Evolutionary conservation across 768 basidiomycete genomes (phyloP), one percentile per base, ranked within the genome.

Genomic region (Leccinum imitatum): DNA sequence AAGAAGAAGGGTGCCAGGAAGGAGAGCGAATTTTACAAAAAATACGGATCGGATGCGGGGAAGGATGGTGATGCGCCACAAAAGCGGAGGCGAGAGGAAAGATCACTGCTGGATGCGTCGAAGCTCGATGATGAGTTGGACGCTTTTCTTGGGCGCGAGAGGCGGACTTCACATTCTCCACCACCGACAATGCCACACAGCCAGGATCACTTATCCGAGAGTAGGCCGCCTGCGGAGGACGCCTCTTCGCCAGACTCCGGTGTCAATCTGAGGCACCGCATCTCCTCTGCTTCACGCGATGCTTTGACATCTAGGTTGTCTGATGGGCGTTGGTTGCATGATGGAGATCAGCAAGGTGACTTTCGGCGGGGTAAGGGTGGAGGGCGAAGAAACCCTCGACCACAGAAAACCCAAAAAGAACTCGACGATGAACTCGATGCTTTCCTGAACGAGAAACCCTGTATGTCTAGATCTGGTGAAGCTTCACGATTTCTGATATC

Each of bases 401-500:
- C 79, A 23, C 79, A 71, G 59, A 85, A 84, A 72, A 89, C 84
- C 1, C 86, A 86, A 69, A 83, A 89, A 73, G 90, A 93, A 65
- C 77, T 94, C 39, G 91, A 94, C 63, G 90, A 87, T 53, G 91
- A 94, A 67, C 76, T 93, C 51, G 91, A 93, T 33, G 87, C 87
- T 15, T 93, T 93, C 73, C 71, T 90, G 63, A 84, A 83, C 27
- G 78, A 80, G 63, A 78, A 78, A 64, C 73, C 78, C 59, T 80
- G 66, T 65, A 41, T 57, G 63, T 62, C 30, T 15, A 3, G 15
- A 23, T 53, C 44, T 21, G 15, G 21, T 61, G 25, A 19, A 35
- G 37, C 35, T 33, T 50, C 27, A 31, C 27, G 15, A 41, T 53
- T 10, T 50, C 47, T 70, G 14, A 71, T 46, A 10, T 15, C 14